Conservation (phyloP, 768 basidiomycete species). For the Phaffia australis region DNA sequence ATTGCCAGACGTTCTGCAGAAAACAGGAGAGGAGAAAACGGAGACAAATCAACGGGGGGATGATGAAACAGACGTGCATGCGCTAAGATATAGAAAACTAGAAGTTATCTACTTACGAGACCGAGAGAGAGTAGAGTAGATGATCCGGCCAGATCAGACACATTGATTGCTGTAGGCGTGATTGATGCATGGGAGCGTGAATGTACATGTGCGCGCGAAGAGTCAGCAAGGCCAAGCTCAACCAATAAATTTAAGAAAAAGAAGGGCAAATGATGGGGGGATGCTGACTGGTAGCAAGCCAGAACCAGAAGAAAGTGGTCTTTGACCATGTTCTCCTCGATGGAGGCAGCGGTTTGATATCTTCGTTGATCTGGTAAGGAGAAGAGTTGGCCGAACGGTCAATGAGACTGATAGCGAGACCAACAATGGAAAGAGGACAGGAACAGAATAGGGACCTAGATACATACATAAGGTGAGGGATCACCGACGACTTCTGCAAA, state of each 20-base stretch:
- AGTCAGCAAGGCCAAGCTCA: not conserved
- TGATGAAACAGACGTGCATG: too few relatives aligned
- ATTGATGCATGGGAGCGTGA: not conserved
- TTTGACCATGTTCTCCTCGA: constrained; percentile 16
- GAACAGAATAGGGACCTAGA: not conserved
- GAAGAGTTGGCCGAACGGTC: not conserved
- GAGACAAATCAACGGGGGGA: not conserved
- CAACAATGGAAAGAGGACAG: not conserved
- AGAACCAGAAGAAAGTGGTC: constrained; percentile 19
- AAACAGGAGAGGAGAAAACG: too few relatives aligned
- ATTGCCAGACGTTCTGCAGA: constrained; percentile 29
- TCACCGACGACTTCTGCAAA: constrained; percentile 9
- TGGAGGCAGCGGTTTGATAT: constrained; percentile 19
- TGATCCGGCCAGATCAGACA: constrained; percentile 30
- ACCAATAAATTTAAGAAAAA: constrained; percentile 7
- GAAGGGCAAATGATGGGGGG: not conserved
- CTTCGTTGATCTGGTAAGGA: constrained; percentile 15
- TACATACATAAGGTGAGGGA: constrained; percentile 10
- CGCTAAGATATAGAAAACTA: too few relatives aligned
- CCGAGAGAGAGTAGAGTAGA: constrained; percentile 31
- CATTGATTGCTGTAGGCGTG: constrained; percentile 28
- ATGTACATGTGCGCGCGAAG: not conserved
- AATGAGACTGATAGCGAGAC: not conserved
- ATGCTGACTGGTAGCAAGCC: constrained; percentile 1
- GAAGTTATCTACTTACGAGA: not conserved